These are phyloP conservation scores for Eucalyptus curtisii DNA, from an alignment of 345 rosid species.

Conservation along the genomic window DNA sequence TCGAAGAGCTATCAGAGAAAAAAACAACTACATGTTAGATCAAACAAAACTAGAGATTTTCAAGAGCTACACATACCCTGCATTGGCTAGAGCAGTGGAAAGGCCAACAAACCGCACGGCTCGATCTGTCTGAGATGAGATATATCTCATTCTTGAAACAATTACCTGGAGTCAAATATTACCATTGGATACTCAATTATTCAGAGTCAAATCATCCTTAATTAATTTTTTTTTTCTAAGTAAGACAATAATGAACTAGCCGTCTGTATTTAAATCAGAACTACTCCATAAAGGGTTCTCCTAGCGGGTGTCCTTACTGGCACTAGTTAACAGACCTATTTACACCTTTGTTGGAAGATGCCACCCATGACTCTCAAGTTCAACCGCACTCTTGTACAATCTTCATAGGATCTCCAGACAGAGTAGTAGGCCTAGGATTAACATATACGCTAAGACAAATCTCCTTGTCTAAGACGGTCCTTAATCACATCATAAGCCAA, in stretches of 20 bases:
- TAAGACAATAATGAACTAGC: neutral
- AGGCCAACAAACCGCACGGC: conserved; percentile 87
- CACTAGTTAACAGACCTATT: neutral
- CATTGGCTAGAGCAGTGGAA: conserved; percentile 97
- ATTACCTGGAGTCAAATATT: conserved; percentile 48
- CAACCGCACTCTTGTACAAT: neutral
- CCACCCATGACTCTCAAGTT: neutral
- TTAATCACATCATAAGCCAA: neutral
- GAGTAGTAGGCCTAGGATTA: neutral
- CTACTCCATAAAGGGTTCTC: neutral
- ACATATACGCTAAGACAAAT: neutral
- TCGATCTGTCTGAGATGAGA: conserved; percentile 98
- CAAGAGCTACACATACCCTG: conserved; percentile 41
- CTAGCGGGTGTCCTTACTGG: neutral
- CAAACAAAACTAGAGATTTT: neutral
- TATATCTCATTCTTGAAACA: conserved; percentile 98
- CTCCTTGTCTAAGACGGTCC: neutral
- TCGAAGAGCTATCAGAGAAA: neutral
- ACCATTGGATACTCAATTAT: neutral
- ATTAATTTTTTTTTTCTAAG: neutral
- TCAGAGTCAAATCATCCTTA: neutral
- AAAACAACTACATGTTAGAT: neutral
- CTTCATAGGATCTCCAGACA: neutral
- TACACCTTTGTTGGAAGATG: neutral
- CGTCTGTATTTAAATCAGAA: neutral